Percentiles rank a stretch among this genome's conserved stretches.
Evolutionary conservation across 1,284 basidiomycete species (phyloP).

Genomic region (Pseudozyma sp.): DNA sequence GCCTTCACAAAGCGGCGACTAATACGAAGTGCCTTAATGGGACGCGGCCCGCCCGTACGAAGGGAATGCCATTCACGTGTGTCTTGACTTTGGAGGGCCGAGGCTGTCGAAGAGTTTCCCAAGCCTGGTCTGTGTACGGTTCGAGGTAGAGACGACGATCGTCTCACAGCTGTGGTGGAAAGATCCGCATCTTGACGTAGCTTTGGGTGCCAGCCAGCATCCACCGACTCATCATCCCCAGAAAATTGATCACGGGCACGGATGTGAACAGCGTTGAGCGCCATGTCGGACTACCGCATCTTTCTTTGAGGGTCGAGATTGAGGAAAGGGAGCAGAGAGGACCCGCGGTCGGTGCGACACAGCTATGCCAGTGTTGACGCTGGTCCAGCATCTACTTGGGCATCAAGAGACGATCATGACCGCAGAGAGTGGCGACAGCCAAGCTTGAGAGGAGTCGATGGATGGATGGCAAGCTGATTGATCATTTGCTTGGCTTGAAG

Average conservation of each 20-base stretch:
- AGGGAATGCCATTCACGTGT: constrained; percentile 10
- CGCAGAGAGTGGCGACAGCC: too few relatives aligned
- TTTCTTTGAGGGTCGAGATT: too few relatives aligned
- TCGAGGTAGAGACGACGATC: neutral
- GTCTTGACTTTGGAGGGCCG: neutral
- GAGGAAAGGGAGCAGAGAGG: too few relatives aligned
- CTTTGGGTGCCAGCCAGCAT: constrained; percentile 1
- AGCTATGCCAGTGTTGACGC: too few relatives aligned
- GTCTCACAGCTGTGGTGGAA: neutral
- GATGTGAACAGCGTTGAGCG: constrained; percentile 38
- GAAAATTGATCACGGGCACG: constrained; percentile 11
- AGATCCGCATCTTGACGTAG: neutral
- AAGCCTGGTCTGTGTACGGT: constrained; percentile 9
- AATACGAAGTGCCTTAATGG: constrained; percentile 17
- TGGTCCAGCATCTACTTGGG: too few relatives aligned
- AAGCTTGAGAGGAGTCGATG: too few relatives aligned
- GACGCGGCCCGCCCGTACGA: constrained; percentile 12
- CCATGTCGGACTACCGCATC: constrained; percentile 13
- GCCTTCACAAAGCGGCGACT: constrained; percentile 34
- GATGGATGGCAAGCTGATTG: too few relatives aligned
- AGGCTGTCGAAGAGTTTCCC: constrained; percentile 8
- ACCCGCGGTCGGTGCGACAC: too few relatives aligned
- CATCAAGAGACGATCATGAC: too few relatives aligned
- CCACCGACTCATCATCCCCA: neutral
- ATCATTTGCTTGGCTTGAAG: too few relatives aligned